These are phyloP conservation scores for Coniophora puteana DNA, from an alignment of 1,284 basidiomycete genomes.

Conservation along the genomic window DNA sequence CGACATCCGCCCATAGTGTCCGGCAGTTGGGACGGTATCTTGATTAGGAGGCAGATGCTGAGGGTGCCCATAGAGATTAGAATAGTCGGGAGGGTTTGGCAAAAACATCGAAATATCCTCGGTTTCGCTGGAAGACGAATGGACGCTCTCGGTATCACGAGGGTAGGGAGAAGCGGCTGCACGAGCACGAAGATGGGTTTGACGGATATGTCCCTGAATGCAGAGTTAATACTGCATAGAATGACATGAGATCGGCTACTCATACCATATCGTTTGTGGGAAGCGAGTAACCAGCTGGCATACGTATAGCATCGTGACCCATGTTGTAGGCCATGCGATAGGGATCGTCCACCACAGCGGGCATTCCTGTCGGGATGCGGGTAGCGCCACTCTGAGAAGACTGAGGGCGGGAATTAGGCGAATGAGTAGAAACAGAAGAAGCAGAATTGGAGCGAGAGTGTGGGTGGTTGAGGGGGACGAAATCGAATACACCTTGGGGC, in stretches of 20 bases:
- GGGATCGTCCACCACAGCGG: conserved; percentile 56
- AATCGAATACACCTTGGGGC: conserved; percentile 73
- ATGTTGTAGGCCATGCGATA: conserved; percentile 61
- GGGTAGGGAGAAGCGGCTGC: conserved; percentile 78
- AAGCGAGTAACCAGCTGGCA: conserved; percentile 42
- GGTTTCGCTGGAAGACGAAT: conserved; percentile 81
- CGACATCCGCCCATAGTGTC: conserved; percentile 70
- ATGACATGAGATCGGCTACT: conserved; percentile 66
- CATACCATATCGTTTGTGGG: conserved; percentile 39
- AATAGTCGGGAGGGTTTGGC: conserved; percentile 53
- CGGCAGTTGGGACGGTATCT: conserved; percentile 62
- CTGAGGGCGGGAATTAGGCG: conserved; percentile 68
- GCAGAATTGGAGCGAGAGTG: conserved; percentile 77
- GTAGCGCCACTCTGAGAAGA: conserved; percentile 63
- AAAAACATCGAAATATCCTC: conserved; percentile 80
- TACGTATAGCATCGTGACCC: conserved; percentile 41
- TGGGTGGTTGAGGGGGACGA: conserved; percentile 54
- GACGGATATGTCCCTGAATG: conserved; percentile 69
- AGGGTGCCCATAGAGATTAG: conserved; percentile 49
- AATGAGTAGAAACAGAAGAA: conserved; percentile 68
- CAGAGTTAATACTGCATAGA: conserved; percentile 64
- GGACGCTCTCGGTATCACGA: conserved; percentile 77
- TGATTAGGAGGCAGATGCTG: conserved; percentile 53
- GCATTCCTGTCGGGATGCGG: conserved; percentile 47
- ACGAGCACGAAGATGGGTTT: conserved; percentile 71